Base-by-base conservation (phyloP, 108 stramenopile species). In the Heterococcus sp. region DNA sequence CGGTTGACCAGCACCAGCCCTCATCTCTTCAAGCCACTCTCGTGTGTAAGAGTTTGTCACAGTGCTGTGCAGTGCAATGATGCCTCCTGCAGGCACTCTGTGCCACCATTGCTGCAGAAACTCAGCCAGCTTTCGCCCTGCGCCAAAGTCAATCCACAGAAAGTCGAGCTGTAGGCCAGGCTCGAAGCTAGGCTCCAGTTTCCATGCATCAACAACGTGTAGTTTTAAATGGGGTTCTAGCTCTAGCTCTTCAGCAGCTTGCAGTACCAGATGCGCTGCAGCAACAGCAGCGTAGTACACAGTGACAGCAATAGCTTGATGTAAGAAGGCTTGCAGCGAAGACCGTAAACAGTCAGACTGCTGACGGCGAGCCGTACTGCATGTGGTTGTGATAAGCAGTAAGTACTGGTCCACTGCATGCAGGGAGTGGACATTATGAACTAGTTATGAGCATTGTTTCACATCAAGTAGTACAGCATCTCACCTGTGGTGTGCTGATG, bases 131-230 rank as follows among this genome's bases (percentile, higher is more conserved):
- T 90, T 71, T 35, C 89, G 74, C 21, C 93, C 93, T 21, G 92
- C 92, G 3, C 93, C 93, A 82, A 94, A 94, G 79, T 94, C 93
- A 72, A 92, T 92, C 93, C 93, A 94, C 0, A 94, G 73, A 21
- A 92, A 66, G 71, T 94, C 93, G 28, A 94, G 86, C 46, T 8
- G 46, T 35, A 85, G 80, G 2, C 65, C 36, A 33, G 87, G 80
- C 29, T 88, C 68, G 5, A 72, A 34, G 74, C 89, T 71, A 37
- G 75, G 84, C 38, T 85, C 30, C 46, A 58, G 46, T 21, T 58
- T 58, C 80, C 89, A 94, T 14, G 93, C 93, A 76, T 94, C 92
- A 2, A 90, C 92, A 67, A 78, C 65, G 8, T 79, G 74, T 72
- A 92, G 92, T 65, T 88, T 66, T 1, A 94, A 65, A 66, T 91